These are phyloP conservation scores for Sclerotinia borealis DNA, from an alignment of 2,329 filamentous ascomycete species.

Conservation along the genomic window DNA sequence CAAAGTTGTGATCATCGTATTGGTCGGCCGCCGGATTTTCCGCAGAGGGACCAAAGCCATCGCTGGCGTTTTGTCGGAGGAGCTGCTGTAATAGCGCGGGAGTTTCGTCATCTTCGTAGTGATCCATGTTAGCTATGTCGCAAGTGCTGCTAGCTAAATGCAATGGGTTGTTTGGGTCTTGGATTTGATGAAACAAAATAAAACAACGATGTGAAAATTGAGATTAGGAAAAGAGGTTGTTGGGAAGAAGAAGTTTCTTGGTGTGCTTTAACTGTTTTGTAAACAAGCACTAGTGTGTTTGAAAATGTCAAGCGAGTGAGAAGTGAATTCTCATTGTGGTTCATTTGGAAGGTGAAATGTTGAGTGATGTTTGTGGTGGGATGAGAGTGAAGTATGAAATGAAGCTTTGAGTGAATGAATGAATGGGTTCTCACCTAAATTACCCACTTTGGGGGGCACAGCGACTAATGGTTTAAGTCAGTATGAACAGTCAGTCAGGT, in stretches of 20 bases:
- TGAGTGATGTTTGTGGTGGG: not conserved
- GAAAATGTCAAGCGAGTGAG: too few species aligned
- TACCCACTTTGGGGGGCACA: not conserved
- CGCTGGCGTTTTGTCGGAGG: not conserved
- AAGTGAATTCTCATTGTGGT: not conserved
- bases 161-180: not conserved
- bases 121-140: not conserved
- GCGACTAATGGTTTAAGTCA: not conserved
- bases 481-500: not conserved
- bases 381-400: not conserved
- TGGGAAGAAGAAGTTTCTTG: not conserved
- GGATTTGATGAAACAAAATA: not conserved
- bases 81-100: not conserved
- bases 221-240: not conserved
- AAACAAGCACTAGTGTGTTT: constrained; percentile 6
- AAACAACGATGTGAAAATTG: not conserved
- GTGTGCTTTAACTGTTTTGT: not conserved
- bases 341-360: not conserved
- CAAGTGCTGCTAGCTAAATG: not conserved
- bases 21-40: not conserved
- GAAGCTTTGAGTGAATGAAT: not conserved
- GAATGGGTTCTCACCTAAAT: not conserved
- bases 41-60: not conserved
- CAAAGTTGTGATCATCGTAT: not conserved
- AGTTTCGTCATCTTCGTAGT: not conserved